Evolutionary conservation across 495 filamentous ascomycete species (phyloP).

Genomic region (Mycothermus thermophilus): DNA sequence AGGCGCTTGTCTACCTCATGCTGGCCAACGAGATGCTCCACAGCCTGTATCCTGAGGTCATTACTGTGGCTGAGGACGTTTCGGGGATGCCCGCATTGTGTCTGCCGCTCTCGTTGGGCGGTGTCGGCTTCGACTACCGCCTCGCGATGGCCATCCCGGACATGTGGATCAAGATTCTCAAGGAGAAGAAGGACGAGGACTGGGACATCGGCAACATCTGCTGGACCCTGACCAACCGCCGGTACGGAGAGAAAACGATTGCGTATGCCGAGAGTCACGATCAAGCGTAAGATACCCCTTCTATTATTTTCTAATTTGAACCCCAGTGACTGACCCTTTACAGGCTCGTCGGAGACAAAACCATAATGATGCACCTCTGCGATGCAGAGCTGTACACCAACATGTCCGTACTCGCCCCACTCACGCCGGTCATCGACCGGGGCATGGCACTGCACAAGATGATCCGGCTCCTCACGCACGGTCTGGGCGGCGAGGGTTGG

Average conservation of each 20-base stretch:
- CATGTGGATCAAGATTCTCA: slow-evolving; percentile 97
- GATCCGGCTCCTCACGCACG: slow-evolving; percentile 88
- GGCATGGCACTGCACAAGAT: slow-evolving; percentile 92
- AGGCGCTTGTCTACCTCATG: slow-evolving; percentile 91
- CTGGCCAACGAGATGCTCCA: slow-evolving; percentile 96
- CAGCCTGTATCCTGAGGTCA: slow-evolving; percentile 64
- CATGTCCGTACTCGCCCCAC: slow-evolving; percentile 74
- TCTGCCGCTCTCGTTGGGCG: slow-evolving; percentile 68
- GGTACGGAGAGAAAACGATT: slow-evolving; percentile 96
- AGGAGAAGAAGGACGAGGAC: slow-evolving; percentile 80
- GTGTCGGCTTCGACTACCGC: slow-evolving; percentile 92
- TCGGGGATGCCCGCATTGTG: slow-evolving; percentile 96
- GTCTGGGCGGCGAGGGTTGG: slow-evolving; percentile 90
- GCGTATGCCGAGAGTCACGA: slow-evolving; percentile 96
- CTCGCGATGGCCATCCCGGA: slow-evolving; percentile 97
- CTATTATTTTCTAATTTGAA: neutral
- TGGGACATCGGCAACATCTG: slow-evolving; percentile 84
- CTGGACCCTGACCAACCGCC: slow-evolving; percentile 78
- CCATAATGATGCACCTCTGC: slow-evolving; percentile 93
- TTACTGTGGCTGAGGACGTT: slow-evolving; percentile 93
- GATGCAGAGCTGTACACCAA: slow-evolving; percentile 95
- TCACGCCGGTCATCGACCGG: slow-evolving; percentile 82
- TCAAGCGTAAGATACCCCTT: slow-evolving; percentile 72
- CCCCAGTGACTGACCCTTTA: slow-evolving; percentile 19
- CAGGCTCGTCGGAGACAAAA: slow-evolving; percentile 93